These are phyloP conservation scores for Bifiguratus adelaidae DNA, from an alignment of 192 early-diverging fungal species.

Conservation along the genomic window DNA sequence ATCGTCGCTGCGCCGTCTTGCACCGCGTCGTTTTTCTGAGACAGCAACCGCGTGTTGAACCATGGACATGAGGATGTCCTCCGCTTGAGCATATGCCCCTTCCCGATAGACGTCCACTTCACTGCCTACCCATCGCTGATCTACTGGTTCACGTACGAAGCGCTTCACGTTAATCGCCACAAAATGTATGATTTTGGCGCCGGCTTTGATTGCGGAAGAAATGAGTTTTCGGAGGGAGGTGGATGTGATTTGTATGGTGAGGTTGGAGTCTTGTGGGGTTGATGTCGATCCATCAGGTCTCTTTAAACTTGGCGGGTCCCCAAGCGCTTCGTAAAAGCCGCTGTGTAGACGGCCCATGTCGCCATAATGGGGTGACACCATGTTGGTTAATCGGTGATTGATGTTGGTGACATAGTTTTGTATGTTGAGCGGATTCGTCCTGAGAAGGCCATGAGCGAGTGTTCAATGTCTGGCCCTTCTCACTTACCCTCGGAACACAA, in stretches of 20 bases:
- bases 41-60: constrained; percentile 19
- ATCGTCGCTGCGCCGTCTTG: too few species aligned
- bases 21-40: too few species aligned
- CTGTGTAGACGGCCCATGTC: constrained; percentile 36
- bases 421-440: constrained; percentile 42
- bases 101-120: constrained; percentile 17
- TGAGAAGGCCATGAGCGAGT: background rate
- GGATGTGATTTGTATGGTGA: constrained; percentile 30
- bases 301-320: constrained; percentile 10
- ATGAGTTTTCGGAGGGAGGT: constrained; percentile 32
- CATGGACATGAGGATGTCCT: too few species aligned
- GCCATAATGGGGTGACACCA: constrained; percentile 5
- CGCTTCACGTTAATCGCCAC: constrained; percentile 22
- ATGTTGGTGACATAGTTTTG: constrained; percentile 43
- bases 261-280: background rate
- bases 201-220: constrained; percentile 23
- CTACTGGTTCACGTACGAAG: constrained; percentile 37
- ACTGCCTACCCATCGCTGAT: constrained; percentile 31
- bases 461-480: background rate
- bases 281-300: constrained; percentile 4
- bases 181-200: constrained; percentile 22
- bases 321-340: constrained; percentile 40
- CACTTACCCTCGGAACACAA: constrained; percentile 36
- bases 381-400: constrained; percentile 7
- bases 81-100: constrained; percentile 31